Evolutionary conservation across 305 asterid species (phyloP).

Genomic region (Fraxinus dipetala): DNA sequence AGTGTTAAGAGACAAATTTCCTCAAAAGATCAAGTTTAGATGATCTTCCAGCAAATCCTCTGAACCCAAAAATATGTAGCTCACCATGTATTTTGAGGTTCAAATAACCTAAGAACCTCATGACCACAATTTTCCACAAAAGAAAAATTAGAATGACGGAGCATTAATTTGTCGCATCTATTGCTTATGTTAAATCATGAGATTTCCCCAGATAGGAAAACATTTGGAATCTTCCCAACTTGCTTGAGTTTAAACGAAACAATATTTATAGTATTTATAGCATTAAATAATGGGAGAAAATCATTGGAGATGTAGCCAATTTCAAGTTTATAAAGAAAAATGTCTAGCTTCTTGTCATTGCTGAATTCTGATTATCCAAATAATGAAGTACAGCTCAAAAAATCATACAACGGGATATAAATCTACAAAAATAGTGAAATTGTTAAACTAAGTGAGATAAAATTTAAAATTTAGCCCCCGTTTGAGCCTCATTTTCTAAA

Average conservation of each 20-base stretch:
- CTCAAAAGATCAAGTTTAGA: not conserved
- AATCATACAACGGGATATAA: not conserved
- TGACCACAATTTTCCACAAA: not conserved
- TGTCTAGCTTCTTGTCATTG: not conserved
- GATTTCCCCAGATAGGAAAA: not conserved
- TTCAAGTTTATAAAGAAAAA: not conserved
- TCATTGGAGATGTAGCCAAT: not conserved
- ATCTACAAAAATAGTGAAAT: not conserved
- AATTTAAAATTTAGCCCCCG: not conserved
- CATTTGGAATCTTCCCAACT: not conserved
- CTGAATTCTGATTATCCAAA: not conserved
- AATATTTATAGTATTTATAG: not conserved
- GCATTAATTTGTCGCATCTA: not conserved
- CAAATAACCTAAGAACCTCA: not conserved
- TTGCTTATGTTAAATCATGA: not conserved
- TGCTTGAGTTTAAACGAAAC: not conserved
- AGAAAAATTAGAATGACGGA: not conserved
- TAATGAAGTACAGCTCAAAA: not conserved
- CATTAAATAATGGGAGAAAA: not conserved
- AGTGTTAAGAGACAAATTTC: not conserved
- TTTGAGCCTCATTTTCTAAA: too few relatives aligned
- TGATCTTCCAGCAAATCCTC: not conserved
- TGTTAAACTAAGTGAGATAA: not conserved
- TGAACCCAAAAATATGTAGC: not conserved
- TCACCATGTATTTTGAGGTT: not conserved